Evolutionary conservation across 169 alveolate species (phyloP).

Genomic region (Toxoplasma gondii): DNA sequence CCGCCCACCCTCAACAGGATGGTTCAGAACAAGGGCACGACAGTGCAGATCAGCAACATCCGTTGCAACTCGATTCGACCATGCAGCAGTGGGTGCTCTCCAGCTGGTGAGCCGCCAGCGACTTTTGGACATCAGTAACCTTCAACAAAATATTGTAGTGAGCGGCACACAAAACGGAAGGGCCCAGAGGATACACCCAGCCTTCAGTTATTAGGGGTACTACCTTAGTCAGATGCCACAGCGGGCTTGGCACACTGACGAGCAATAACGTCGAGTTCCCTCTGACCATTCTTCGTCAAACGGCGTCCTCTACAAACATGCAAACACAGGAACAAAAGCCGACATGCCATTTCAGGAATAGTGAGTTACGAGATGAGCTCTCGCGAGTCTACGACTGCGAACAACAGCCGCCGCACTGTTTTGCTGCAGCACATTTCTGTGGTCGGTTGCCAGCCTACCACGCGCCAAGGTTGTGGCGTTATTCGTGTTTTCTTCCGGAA

Average conservation of each 20-base stretch:
- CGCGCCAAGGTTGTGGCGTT: too few species aligned
- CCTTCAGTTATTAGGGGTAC: not conserved
- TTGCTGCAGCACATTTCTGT: too few species aligned
- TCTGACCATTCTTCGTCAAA: slow-evolving; percentile 76
- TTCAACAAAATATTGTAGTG: not conserved
- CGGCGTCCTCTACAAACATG: slow-evolving; percentile 69
- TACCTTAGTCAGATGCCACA: not conserved
- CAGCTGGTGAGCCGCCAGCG: not conserved
- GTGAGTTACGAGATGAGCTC: too few species aligned
- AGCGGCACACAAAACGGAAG: not conserved
- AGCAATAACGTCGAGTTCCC: slow-evolving; percentile 79
- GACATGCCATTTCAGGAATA: too few species aligned
- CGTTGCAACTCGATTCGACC: not conserved
- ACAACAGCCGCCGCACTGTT: not conserved
- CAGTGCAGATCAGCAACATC: not conserved
- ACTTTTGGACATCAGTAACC: not conserved
- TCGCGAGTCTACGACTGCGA: not conserved
- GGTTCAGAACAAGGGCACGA: not conserved
- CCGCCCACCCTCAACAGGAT: too few species aligned
- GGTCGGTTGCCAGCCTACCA: too few species aligned
- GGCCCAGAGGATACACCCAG: not conserved
- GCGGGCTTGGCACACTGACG: slow-evolving; percentile 68
- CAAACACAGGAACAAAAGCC: not conserved
- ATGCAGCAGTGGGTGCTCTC: not conserved
- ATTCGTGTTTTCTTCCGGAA: too few species aligned